These are phyloP conservation scores for Fusarium oligoseptatum DNA, from an alignment of 2,329 filamentous ascomycete genomes.

Conservation along the genomic window DNA sequence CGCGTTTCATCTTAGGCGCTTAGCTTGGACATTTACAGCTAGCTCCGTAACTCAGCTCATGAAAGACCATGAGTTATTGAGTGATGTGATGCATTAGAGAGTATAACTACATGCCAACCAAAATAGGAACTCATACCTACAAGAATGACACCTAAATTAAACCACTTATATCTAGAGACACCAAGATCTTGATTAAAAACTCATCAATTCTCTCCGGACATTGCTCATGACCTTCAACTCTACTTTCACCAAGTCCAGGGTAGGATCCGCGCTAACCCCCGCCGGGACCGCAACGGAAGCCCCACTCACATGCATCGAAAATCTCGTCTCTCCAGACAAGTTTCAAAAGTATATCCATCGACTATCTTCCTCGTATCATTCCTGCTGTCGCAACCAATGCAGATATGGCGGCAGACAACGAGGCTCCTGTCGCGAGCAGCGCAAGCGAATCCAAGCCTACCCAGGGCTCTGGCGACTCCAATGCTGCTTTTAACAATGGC, in stretches of 20 bases:
- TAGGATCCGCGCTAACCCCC: slow-evolving; percentile 26
- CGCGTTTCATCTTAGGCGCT: neutral
- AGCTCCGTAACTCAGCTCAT: neutral
- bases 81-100: neutral
- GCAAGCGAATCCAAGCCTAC: slow-evolving; percentile 30
- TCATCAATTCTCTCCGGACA: neutral
- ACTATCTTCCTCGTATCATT: slow-evolving; percentile 7
- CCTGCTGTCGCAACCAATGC: slow-evolving; percentile 46
- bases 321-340: slow-evolving; percentile 34
- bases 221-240: neutral
- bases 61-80: neutral
- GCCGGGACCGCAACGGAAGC: slow-evolving; percentile 40
- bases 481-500: slow-evolving; percentile 31
- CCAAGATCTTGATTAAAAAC: neutral
- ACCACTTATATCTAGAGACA: neutral
- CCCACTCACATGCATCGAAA: slow-evolving; percentile 40
- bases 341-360: slow-evolving; percentile 23
- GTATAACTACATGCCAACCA: neutral
- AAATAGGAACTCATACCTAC: neutral
- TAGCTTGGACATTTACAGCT: neutral
- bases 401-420: slow-evolving; percentile 51
- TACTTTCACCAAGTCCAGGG: slow-evolving; percentile 16
- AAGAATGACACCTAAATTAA: neutral
- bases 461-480: slow-evolving; percentile 36
- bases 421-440: slow-evolving; percentile 46